Percentiles rank a stretch among this genome's conserved stretches.
phyloP scores from a whole-genome alignment of 805 yeast species.

The Candida ulmi region DNA sequence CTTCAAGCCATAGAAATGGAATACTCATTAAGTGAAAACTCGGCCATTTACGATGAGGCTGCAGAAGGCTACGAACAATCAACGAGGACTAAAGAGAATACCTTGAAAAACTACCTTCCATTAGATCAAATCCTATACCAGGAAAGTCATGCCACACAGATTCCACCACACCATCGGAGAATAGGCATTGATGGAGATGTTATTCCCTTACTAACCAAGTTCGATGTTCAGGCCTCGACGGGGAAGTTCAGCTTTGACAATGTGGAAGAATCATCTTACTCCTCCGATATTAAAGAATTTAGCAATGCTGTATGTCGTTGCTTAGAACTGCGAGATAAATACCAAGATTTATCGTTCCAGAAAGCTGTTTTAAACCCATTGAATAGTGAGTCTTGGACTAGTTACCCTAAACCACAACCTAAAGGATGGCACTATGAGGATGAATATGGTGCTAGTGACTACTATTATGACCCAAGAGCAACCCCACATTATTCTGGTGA shows the following conservation, averaged over 20 bases:
- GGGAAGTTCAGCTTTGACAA: constrained; percentile 14
- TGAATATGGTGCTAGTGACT: constrained; percentile 20
- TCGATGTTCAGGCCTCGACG: constrained; percentile 19
- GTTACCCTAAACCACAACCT: constrained; percentile 71
- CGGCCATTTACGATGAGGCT: neutral
- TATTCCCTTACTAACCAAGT: constrained; percentile 14
- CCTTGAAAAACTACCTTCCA: constrained; percentile 4
- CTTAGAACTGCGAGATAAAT: constrained; percentile 57
- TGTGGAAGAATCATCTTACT: constrained; percentile 6
- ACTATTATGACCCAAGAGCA: constrained; percentile 19
- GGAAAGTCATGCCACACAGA: constrained; percentile 6
- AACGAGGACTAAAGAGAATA: neutral
- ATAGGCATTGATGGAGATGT: constrained; percentile 20
- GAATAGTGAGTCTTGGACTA: constrained; percentile 58
- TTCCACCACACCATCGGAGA: constrained; percentile 12
- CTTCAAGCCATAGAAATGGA: too few relatives aligned
- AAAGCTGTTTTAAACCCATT: constrained; percentile 68
- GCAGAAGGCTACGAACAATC: neutral
- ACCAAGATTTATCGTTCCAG: constrained; percentile 60
- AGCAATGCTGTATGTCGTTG: constrained; percentile 11
- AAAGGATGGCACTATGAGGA: constrained; percentile 36
- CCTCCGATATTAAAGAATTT: constrained; percentile 8
- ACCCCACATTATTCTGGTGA: constrained; percentile 31
- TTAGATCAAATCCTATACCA: constrained; percentile 11
- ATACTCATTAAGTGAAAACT: neutral